These are phyloP conservation scores for Candida ascalaphidarum DNA, from an alignment of 805 yeast species.

Conservation along the genomic window DNA sequence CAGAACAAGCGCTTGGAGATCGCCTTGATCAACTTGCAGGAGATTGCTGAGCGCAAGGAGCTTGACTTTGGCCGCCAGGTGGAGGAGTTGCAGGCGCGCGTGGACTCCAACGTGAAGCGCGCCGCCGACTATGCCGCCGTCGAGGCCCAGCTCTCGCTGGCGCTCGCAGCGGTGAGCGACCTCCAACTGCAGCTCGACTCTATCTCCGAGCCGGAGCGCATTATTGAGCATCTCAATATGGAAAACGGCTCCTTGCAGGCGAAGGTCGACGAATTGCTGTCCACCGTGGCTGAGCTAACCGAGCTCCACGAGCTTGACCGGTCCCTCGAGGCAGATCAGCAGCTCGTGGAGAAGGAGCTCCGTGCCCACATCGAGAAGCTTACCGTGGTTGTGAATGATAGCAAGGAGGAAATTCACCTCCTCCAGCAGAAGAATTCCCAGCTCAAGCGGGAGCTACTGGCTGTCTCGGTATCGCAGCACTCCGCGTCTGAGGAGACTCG, in stretches of 20 bases:
- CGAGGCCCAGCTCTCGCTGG: conserved; percentile 7
- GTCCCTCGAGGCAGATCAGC: conserved; percentile 40
- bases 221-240: conserved; percentile 23
- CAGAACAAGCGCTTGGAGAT: conserved; percentile 31
- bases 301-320: conserved; percentile 43
- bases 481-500: too few species aligned
- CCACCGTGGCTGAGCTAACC: conserved; percentile 36
- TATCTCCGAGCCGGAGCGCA: conserved; percentile 23
- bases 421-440: conserved; percentile 13
- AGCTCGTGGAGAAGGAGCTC: conserved; percentile 35
- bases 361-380: conserved; percentile 24
- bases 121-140: neutral
- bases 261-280: conserved; percentile 22
- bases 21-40: conserved; percentile 28
- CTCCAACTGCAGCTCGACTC: conserved; percentile 26
- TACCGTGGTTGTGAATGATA: conserved; percentile 7
- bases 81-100: conserved; percentile 2
- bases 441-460: too few species aligned
- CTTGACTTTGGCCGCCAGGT: conserved; percentile 12
- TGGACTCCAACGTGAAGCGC: too few species aligned
- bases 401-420: conserved; percentile 8
- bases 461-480: too few species aligned
- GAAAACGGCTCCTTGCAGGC: conserved; percentile 28
- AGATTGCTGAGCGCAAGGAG: conserved; percentile 17
- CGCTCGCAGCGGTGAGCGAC: conserved; percentile 15